A percentile compares a stretch with the other conserved stretches of the same genome.
phyloP scores from a whole-genome alignment of 1,284 basidiomycete genomes.

The Vanrija pseudolonga region DNA sequence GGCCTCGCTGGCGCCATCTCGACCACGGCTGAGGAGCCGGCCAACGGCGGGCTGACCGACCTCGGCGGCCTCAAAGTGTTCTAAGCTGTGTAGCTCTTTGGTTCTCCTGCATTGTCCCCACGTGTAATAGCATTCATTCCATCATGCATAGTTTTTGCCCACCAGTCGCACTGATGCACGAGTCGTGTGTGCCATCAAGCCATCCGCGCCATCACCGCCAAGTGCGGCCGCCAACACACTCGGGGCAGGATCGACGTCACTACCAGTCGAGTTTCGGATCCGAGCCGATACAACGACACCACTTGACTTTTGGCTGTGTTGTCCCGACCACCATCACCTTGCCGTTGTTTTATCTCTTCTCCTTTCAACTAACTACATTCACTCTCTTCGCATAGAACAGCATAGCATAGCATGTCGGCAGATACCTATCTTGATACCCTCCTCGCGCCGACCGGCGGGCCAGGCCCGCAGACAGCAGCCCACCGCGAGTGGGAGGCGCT shows the following conservation, averaged over 20 bases:
- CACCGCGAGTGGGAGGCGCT: constrained; percentile 15
- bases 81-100: background rate
- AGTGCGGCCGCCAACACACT: too few species aligned
- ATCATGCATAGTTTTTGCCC: background rate
- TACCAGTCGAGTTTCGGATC: background rate
- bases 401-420: constrained; percentile 10
- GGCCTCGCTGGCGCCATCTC: constrained; percentile 10
- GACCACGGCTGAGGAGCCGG: background rate
- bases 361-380: background rate
- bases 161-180: background rate
- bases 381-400: background rate
- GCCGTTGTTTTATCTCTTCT: background rate
- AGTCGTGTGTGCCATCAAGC: background rate
- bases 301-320: background rate
- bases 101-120: too few species aligned
- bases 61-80: constrained; percentile 16
- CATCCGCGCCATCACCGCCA: too few species aligned
- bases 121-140: background rate
- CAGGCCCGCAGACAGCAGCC: constrained; percentile 9
- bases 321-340: too few species aligned
- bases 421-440: constrained; percentile 11
- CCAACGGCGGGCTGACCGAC: constrained; percentile 1
- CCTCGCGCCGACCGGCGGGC: background rate
- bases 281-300: background rate
- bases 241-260: too few species aligned